Percentiles rank a stretch among this genome's conserved stretches.
These are phyloP conservation scores for Xylaria digitata DNA, from an alignment of 2,329 filamentous ascomycete species.

Conservation along the genomic window DNA sequence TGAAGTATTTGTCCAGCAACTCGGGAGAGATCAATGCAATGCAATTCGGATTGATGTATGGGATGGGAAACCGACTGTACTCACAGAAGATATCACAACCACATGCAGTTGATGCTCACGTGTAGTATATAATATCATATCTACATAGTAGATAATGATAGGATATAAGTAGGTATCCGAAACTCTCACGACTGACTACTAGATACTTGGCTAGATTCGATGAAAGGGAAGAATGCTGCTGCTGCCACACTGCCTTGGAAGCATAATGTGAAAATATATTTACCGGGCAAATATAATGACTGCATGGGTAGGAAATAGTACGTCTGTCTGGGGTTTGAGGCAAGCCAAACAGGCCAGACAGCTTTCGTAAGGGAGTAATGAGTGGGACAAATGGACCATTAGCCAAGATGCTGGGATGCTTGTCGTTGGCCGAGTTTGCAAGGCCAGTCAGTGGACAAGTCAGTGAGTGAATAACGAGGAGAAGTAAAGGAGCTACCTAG, in stretches of 20 bases:
- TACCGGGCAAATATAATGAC: constrained; percentile 25
- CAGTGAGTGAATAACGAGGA: not conserved
- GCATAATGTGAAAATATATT: constrained; percentile 1
- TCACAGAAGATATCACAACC: too few relatives aligned
- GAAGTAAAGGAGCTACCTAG: too few relatives aligned
- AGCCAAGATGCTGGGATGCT: constrained; percentile 21
- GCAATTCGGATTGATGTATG: not conserved
- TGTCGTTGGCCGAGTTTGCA: constrained; percentile 10
- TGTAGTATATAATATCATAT: too few relatives aligned
- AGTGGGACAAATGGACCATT: constrained; percentile 6
- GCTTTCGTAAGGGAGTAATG: constrained; percentile 5
- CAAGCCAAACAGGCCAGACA: not conserved
- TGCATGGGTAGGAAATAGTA: constrained; percentile 13
- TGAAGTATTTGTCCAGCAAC: not conserved
- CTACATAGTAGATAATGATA: not conserved
- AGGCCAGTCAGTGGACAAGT: not conserved
- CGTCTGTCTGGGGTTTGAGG: constrained; percentile 5
- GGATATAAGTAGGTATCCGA: not conserved
- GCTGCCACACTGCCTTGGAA: not conserved
- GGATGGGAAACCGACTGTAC: not conserved
- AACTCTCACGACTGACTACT: not conserved
- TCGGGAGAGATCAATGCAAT: constrained; percentile 1
- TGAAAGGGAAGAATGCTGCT: not conserved
- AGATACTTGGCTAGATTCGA: too few relatives aligned
- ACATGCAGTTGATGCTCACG: not conserved